phyloP scores from a whole-genome alignment of 2,329 filamentous ascomycete genomes.

The Colletotrichum tanaceti region DNA sequence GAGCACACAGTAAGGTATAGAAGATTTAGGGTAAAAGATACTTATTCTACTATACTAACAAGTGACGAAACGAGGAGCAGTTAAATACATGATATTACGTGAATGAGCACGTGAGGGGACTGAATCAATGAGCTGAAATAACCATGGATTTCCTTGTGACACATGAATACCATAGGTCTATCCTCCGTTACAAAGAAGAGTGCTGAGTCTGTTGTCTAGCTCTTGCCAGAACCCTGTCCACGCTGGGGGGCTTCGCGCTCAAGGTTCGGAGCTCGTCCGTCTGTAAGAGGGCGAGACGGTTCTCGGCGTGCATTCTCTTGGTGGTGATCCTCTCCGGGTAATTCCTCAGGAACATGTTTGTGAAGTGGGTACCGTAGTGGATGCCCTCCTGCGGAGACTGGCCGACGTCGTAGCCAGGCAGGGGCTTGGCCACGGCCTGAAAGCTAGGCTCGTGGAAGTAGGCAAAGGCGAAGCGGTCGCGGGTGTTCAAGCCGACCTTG shows the following conservation, averaged over 20 bases:
- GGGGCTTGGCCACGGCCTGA: constrained; percentile 56
- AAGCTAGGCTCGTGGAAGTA: constrained; percentile 66
- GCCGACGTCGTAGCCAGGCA: constrained; percentile 52
- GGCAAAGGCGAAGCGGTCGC: constrained; percentile 60
- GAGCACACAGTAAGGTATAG: no score
- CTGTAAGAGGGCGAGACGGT: constrained; percentile 45
- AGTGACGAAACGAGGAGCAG: no score
- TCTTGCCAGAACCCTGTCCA: neutral
- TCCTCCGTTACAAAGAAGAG: neutral
- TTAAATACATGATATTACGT: no score
- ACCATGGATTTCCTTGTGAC: no score
- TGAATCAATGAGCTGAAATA: no score
- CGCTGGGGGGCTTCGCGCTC: neutral
- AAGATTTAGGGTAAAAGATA: no score
- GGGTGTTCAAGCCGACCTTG: constrained; percentile 62
- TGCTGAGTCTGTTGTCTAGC: neutral
- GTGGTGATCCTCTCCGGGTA: constrained; percentile 61
- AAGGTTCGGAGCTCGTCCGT: constrained; percentile 46
- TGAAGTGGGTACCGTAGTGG: constrained; percentile 65
- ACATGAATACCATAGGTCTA: no score
- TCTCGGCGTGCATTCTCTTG: constrained; percentile 50
- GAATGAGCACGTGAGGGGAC: no score
- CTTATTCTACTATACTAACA: no score
- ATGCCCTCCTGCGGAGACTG: constrained; percentile 52
- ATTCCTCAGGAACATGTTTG: constrained; percentile 63